Evolutionary conservation across 371 early-diverging fungal genomes (phyloP), one percentile per base, ranked within the genome.

Genomic region (Rhizopus arrhizus): DNA sequence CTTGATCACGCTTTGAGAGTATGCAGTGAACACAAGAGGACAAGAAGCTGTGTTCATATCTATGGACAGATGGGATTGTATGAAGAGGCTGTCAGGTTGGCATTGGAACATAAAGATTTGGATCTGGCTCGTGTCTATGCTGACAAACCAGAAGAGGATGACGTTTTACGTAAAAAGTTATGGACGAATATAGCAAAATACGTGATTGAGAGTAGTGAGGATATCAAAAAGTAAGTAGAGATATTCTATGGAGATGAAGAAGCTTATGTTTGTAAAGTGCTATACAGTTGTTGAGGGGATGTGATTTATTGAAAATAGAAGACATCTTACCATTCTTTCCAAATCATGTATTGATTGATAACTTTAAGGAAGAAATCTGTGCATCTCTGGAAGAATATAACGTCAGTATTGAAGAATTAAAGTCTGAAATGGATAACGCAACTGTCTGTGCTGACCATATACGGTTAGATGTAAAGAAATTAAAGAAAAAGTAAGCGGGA

Each of bases 251-350:
- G 10, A 6, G 1, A 36, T 1, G 11, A 34, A 35, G 11, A n/a
- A 5, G 34, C 35, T 57, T 42, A 33, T 45, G 32, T 45, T 1
- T 43, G 9, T 28, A 45, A 62, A 89, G 91, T 4, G 96, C 94
- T 4, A 91, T 97, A 83, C 83, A 86, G 22, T 87, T 93, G 63
- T 69, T 95, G 36, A 85, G 88, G 59, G 75, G 88, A 47, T 87
- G 90, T 38, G 91, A 92, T 45, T 74, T 96, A 11, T 74, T 97
- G 38, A 91, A 92, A 62, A 91, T 98, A 54, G 95, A 96, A 68
- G 97, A 98, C 66, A 88, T 98, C 29, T 69, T 98, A 32, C 96
- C 95, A 2, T 94, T 90, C 70, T 96, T 98, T 69, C 96, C 97
- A 0, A 97, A 97, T 59, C 95, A 95, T 75, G 91, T 92, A 0